Evolutionary conservation across 768 basidiomycete species (phyloP), one percentile per base, ranked within the genome.

Genomic region (Podaxis sp.): DNA sequence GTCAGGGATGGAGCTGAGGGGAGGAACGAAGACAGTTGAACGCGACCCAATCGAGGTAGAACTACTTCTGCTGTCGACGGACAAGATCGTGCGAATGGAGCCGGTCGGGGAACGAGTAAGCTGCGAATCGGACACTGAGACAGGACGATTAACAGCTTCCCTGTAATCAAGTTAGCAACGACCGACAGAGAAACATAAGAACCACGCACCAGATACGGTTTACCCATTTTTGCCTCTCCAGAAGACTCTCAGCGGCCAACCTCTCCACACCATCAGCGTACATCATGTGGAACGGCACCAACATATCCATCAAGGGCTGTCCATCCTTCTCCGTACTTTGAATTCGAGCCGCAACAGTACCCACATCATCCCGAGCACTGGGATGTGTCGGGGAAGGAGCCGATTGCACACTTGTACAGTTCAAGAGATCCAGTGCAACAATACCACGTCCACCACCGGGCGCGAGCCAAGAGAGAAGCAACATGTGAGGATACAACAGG

Each of bases 251-350:
- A n/a, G 92, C 89, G 4, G 89, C 95, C 26, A 97, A 72, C 7
- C 95, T 76, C 72, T 97, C 95, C 1, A 95, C 87, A 1, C 95
- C 95, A 72, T 97, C 95, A 11, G 84, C 82, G 71, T 97, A 97
- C 38, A 95, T 71, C 79, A 97, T 83, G 71, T 96, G 94, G 75
- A 97, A 96, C 0, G 95, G 95, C 61, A 93, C 93, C 3, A 96
- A 72, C 62, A 86, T 82, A 64, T 95, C 90, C 78, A 89, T 78
- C 64, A 93, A 72, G 60, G 80, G 75, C 68, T 79, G 73, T 61
- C 78, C 75, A 67, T 80, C 80, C 56, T 77, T 65, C 70, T 70
- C 81, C 26, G 76, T 74, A 58, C 81, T 84, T 71, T 93, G 89
- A 58, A 80, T 74, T 61, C 80, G 78, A 1, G 94, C 95, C 13